A percentile compares a stretch with the other conserved stretches of the same genome.
Conservation (phyloP, 306 rosid species). For the Pyrus pyrifolia region DNA sequence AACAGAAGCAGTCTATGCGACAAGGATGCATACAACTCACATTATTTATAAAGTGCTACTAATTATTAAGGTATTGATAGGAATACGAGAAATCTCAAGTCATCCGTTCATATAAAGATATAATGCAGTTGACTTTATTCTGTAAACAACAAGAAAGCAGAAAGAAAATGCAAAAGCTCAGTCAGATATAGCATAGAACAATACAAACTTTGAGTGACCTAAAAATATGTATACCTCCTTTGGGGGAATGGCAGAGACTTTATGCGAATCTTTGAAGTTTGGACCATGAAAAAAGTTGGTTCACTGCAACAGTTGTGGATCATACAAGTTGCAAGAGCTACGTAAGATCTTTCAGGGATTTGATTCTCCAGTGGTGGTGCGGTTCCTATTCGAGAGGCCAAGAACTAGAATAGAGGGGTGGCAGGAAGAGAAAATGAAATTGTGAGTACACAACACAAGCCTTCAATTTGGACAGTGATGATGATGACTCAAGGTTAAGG, state of each 20-base stretch:
- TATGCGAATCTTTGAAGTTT: conserved; percentile 22
- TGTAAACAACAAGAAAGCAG: background rate
- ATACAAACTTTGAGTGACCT: background rate
- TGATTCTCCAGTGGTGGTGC: conserved; percentile 26
- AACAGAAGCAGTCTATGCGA: background rate
- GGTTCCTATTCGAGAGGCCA: conserved; percentile 46
- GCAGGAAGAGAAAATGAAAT: background rate
- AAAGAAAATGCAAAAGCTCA: background rate
- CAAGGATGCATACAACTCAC: background rate
- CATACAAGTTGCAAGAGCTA: conserved; percentile 30
- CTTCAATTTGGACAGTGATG: background rate
- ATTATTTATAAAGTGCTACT: background rate
- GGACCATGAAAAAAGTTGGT: conserved; percentile 27
- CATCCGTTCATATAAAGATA: background rate
- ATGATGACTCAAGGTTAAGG: background rate
- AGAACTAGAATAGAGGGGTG: conserved; percentile 7
- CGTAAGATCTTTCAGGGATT: conserved; percentile 24
- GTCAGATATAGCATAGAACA: background rate
- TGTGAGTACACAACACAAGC: background rate
- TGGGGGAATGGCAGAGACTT: conserved; percentile 37
- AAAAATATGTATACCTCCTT: conserved; percentile 31
- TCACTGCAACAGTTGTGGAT: conserved; percentile 33
- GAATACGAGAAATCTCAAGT: background rate
- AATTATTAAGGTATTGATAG: background rate
- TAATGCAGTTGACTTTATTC: background rate